Conservation (phyloP, 2,329 filamentous ascomycete species). For the Eutypella sp. region DNA sequence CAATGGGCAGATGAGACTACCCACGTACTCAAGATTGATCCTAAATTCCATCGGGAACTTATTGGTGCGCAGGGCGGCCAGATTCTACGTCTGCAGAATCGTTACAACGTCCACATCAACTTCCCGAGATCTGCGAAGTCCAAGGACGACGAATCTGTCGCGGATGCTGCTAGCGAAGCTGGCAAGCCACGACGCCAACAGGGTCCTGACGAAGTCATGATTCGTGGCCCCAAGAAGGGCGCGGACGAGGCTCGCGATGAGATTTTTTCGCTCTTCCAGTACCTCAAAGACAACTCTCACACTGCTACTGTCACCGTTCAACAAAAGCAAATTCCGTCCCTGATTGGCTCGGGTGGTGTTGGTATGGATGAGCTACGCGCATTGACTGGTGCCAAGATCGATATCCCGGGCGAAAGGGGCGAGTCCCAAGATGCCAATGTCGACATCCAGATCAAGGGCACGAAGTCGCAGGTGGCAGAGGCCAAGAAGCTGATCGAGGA, state of each 20-base stretch:
- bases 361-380: conserved; percentile 88
- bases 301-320: conserved; percentile 77
- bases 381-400: conserved; percentile 80
- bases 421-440: conserved; percentile 63
- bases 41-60: conserved; percentile 89
- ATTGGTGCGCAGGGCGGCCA: conserved; percentile 85
- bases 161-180: conserved; percentile 64
- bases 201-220: conserved; percentile 78
- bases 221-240: conserved; percentile 88
- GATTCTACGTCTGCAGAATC: conserved; percentile 86
- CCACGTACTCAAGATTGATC: conserved; percentile 81
- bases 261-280: conserved; percentile 82
- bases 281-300: conserved; percentile 81
- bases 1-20: conserved; percentile 89
- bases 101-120: conserved; percentile 92
- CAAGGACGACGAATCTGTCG: conserved; percentile 65
- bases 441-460: conserved; percentile 88
- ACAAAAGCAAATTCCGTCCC: conserved; percentile 84
- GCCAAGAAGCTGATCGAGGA: conserved; percentile 88
- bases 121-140: conserved; percentile 70
- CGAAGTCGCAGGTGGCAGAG: conserved; percentile 82
- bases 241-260: conserved; percentile 90
- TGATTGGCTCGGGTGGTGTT: conserved; percentile 86
- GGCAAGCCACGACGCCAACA: conserved; percentile 66
- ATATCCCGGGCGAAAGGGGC: conserved; percentile 79